Conservation (phyloP, 2,329 filamentous ascomycete species). For the Lecanicillium sp. region DNA sequence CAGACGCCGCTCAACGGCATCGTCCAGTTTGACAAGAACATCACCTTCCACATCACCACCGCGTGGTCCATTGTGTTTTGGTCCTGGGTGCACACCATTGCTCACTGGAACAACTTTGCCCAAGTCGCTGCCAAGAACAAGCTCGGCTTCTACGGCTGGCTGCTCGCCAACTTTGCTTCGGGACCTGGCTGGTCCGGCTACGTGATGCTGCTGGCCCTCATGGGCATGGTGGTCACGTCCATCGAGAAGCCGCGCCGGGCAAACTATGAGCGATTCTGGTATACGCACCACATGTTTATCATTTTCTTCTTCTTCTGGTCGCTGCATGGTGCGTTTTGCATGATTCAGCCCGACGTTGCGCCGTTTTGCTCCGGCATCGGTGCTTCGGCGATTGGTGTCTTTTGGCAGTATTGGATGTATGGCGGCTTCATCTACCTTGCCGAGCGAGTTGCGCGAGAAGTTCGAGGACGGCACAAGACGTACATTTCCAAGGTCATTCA, state of each 20-base stretch:
- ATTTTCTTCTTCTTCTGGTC: slow-evolving; percentile 87
- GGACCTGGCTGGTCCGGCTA: slow-evolving; percentile 83
- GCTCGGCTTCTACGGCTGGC: slow-evolving; percentile 68
- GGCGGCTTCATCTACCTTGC: slow-evolving; percentile 71
- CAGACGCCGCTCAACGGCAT: slow-evolving; percentile 79
- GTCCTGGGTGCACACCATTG: slow-evolving; percentile 77
- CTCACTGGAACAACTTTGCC: slow-evolving; percentile 82
- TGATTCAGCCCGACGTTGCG: slow-evolving; percentile 78
- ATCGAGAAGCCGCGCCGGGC: slow-evolving; percentile 69
- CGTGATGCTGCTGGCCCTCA: slow-evolving; percentile 70
- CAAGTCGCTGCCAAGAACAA: slow-evolving; percentile 67
- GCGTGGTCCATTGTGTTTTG: slow-evolving; percentile 87
- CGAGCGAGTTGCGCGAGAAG: slow-evolving; percentile 70
- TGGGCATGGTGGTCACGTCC: slow-evolving; percentile 71
- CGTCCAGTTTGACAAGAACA: slow-evolving; percentile 84
- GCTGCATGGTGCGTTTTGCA: slow-evolving; percentile 82
- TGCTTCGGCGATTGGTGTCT: slow-evolving; percentile 60
- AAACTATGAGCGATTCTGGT: slow-evolving; percentile 88
- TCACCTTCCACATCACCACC: slow-evolving; percentile 77
- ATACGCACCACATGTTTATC: slow-evolving; percentile 81
- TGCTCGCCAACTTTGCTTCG: slow-evolving; percentile 68
- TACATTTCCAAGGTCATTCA: slow-evolving; percentile 85
- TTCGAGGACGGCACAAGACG: slow-evolving; percentile 74
- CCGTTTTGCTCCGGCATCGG: slow-evolving; percentile 68
- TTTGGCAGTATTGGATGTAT: slow-evolving; percentile 88